Base-by-base conservation (phyloP, 768 basidiomycete genomes). In the Amanita pallidorosea region DNA sequence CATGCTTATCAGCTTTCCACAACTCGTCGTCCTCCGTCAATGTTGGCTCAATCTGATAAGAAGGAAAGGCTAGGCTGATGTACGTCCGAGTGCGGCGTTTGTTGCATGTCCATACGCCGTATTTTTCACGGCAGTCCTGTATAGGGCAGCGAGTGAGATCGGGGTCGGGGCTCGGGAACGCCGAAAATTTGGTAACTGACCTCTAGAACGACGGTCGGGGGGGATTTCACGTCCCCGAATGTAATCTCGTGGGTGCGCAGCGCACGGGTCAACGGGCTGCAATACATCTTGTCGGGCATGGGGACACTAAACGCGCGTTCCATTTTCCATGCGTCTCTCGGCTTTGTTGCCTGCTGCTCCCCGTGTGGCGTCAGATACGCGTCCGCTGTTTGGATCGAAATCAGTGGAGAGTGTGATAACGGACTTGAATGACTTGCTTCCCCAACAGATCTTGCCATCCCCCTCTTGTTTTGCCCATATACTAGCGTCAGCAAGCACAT, bases 41-140 rank as follows among this genome's bases (percentile, higher is more conserved):
- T 0, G 70, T 74, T 1, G 61, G 59, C 57, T 88, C 83, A 41
- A 86, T 72, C 5, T 45, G 54, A 58, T 81, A 81, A 4, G 64
- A 60, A 0, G 81, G 79, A 58, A 77, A 86, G 7, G 69, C 56
- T 0, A 51, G 50, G 0, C 61, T 55, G 53, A 88, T 81, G 49
- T 75, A 70, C 0, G 75, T 69, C 29, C 64, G 68, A 2, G 71
- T 67, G 17, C 70, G 68, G 13, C 86, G 75, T 55, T 75, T 73
- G 62, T 88, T 86, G 57, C 83, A 86, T 0, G 85, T 86, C 52
- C 86, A 84, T 1, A 76, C 72, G 0, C 85, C 79, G 53, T 77
- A 75, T 53, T 72, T 71, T 61, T 88, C 86, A 25, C 85, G 76
- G 45, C 78, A 74, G 52, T 82, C 73, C 87, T 88, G 18, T 13